These are phyloP conservation scores for Neoscytalidium dimidiatum DNA, from an alignment of 2,329 filamentous ascomycete species.

Conservation along the genomic window DNA sequence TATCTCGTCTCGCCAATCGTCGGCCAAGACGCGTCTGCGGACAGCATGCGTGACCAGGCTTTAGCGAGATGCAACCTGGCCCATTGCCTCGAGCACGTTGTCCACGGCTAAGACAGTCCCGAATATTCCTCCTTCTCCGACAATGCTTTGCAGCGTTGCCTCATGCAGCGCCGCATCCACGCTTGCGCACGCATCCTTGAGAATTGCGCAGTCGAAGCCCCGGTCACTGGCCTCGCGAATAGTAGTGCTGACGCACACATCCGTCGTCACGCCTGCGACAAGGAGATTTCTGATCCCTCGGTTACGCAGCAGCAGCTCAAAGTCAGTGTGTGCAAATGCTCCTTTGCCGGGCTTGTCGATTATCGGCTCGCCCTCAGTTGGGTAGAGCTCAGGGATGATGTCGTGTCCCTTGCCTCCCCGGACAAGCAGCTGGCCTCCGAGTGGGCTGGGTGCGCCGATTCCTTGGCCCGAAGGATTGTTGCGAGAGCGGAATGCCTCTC, in stretches of 20 bases:
- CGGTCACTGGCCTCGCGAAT: constrained; percentile 59
- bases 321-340: constrained; percentile 57
- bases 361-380: constrained; percentile 48
- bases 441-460: constrained; percentile 55
- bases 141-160: constrained; percentile 29
- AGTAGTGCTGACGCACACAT: constrained; percentile 58
- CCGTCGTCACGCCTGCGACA: constrained; percentile 57
- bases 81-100: constrained; percentile 29
- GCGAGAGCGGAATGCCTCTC: constrained; percentile 56
- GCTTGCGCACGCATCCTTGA: constrained; percentile 49
- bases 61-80: not conserved
- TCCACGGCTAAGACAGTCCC: constrained; percentile 4
- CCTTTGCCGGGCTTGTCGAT: constrained; percentile 59
- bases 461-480: constrained; percentile 54
- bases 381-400: constrained; percentile 56
- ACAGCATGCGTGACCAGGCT: not conserved
- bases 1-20: not conserved
- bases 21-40: not conserved
- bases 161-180: constrained; percentile 32
- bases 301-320: constrained; percentile 53
- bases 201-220: constrained; percentile 55
- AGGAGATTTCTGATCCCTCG: constrained; percentile 56
- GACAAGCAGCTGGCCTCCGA: constrained; percentile 58
- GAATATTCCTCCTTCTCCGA: constrained; percentile 11
- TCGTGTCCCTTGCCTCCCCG: constrained; percentile 61